A percentile compares a stretch with the other conserved stretches of the same genome.
These are phyloP conservation scores for Melocanna baccifera DNA, from an alignment of 176 grass and related monocot species.

Conservation along the genomic window DNA sequence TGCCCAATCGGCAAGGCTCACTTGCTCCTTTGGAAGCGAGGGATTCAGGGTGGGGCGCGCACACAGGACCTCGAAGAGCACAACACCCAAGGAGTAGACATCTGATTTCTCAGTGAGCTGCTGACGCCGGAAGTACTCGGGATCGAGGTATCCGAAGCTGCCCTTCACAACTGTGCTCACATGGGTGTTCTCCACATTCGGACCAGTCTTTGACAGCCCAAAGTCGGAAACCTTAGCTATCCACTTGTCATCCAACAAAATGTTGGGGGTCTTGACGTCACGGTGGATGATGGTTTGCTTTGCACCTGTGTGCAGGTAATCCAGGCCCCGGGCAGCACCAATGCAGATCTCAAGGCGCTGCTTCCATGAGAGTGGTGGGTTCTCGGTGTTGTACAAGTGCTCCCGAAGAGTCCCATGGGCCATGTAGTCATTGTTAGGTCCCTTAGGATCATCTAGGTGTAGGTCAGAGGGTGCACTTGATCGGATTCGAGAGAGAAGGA, in stretches of 20 bases:
- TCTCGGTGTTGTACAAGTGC: slow-evolving; percentile 55
- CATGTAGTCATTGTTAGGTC: no score
- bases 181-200: slow-evolving; percentile 48
- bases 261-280: slow-evolving; percentile 77
- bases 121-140: slow-evolving; percentile 63
- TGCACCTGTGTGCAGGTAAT: slow-evolving; percentile 72
- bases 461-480: no score
- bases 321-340: slow-evolving; percentile 53
- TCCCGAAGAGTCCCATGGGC: slow-evolving; percentile 55
- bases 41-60: slow-evolving; percentile 44
- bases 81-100: slow-evolving; percentile 79
- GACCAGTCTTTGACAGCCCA: slow-evolving; percentile 58
- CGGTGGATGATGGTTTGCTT: slow-evolving; percentile 71
- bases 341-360: slow-evolving; percentile 75
- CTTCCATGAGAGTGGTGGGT: slow-evolving; percentile 58
- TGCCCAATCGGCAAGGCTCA: slow-evolving; percentile 83
- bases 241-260: slow-evolving; percentile 69
- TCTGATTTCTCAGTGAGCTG: slow-evolving; percentile 78
- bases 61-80: slow-evolving; percentile 67
- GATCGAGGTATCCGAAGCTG: slow-evolving; percentile 74
- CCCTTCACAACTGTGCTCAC: slow-evolving; percentile 79
- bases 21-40: slow-evolving; percentile 55
- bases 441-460: no score
- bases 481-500: no score
- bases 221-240: slow-evolving; percentile 75